Evolutionary conservation across 129 eudicot species (phyloP), one percentile per base, ranked within the genome.

Genomic region (Flaveria ramosissima): DNA sequence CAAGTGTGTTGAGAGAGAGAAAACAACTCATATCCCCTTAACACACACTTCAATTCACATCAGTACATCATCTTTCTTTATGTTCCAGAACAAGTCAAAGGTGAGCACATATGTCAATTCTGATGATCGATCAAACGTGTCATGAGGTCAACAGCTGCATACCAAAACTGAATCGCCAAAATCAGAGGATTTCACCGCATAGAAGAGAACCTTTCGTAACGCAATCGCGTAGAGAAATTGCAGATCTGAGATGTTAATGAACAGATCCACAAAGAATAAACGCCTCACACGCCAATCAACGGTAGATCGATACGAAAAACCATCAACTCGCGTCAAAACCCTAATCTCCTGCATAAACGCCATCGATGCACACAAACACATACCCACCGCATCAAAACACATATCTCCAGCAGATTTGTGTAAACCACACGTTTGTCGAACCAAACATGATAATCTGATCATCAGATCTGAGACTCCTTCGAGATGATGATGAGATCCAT

Each of bases 381-480:
- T 7, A 5, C 6, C n/a, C 32, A 53, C 26, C 14, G 53, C 32
- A 53, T 41, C 56, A 39, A 42, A 52, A 55, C 56, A 74, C 10
- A 66, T 56, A 67, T 67, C 80, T 2, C 52, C 17, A 6, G 39
- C 67, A 42, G 80, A 77, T 67, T 74, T 53, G 45, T 26, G 16
- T 9, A n/a, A n/a, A n/a, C n/a, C n/a, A n/a, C n/a, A n/a, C n/a
- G n/a, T n/a, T n/a, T n/a, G n/a, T n/a, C n/a, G n/a, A n/a, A n/a
- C n/a, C n/a, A n/a, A n/a, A n/a, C n/a, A n/a, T n/a, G n/a, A n/a
- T n/a, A n/a, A n/a, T n/a, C n/a, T n/a, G n/a, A n/a, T n/a, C n/a
- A n/a, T n/a, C n/a, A n/a, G n/a, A n/a, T n/a, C n/a, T n/a, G n/a
- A n/a, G n/a, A n/a, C n/a, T n/a, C n/a, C n/a, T n/a, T n/a, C n/a